A percentile compares a stretch with the other conserved stretches of the same genome.
These are phyloP conservation scores for Globisporangium recalcitrans DNA, from an alignment of 352 stramenopile species.

Conservation along the genomic window DNA sequence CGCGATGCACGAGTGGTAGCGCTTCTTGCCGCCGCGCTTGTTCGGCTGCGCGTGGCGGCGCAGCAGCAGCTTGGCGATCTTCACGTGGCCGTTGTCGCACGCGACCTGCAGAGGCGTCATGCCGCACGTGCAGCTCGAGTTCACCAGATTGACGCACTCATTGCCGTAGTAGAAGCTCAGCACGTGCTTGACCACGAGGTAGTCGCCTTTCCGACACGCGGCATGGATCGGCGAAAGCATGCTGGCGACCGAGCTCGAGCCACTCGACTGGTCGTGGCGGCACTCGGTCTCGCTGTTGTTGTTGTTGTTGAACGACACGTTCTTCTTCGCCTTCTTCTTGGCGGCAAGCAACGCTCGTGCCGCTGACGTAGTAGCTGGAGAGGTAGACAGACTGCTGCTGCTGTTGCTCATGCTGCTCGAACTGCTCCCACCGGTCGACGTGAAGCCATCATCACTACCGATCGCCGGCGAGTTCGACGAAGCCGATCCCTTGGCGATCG, in stretches of 20 bases:
- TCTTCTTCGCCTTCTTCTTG: slow-evolving; percentile 50
- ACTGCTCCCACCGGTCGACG: slow-evolving; percentile 13
- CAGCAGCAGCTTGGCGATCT: slow-evolving; percentile 61
- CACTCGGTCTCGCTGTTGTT: slow-evolving; percentile 17
- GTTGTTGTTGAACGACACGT: slow-evolving; percentile 49
- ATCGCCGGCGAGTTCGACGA: slow-evolving; percentile 17
- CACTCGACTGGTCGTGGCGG: slow-evolving; percentile 18
- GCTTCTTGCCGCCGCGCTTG: slow-evolving; percentile 34
- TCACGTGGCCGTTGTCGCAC: slow-evolving; percentile 42
- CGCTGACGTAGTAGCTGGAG: neutral
- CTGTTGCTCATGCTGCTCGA: slow-evolving; percentile 10
- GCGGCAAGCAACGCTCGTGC: slow-evolving; percentile 7
- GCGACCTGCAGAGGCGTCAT: slow-evolving; percentile 70
- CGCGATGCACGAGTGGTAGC: slow-evolving; percentile 40
- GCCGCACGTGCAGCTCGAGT: slow-evolving; percentile 59
- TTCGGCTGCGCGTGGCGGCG: slow-evolving; percentile 53
- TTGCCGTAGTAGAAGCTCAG: slow-evolving; percentile 60
- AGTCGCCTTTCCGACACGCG: slow-evolving; percentile 50
- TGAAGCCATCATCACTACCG: slow-evolving; percentile 12
- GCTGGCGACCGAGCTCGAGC: slow-evolving; percentile 15
- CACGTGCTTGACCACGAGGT: slow-evolving; percentile 63
- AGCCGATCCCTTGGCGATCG: slow-evolving; percentile 20
- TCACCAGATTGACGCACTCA: slow-evolving; percentile 57
- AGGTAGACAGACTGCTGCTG: neutral
- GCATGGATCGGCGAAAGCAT: slow-evolving; percentile 63